Evolutionary conservation across 257 asterid genomes (phyloP), one percentile per base, ranked within the genome.

Genomic region (Salvia hispanica): DNA sequence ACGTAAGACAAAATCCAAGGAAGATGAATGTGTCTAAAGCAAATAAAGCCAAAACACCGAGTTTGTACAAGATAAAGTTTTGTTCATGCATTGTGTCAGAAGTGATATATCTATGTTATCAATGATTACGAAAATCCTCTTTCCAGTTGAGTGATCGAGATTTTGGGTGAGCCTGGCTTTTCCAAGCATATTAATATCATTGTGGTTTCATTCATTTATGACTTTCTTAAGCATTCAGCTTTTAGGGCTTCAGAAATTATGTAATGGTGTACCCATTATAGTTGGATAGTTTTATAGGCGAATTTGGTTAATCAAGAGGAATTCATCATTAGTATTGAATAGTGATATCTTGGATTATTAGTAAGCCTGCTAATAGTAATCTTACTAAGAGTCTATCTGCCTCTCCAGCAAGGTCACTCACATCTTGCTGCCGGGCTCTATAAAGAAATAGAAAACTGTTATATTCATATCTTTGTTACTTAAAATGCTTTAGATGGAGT

Each of bases 21-120:
- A 44, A 62, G 40, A 43, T 62, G 42, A 44, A 21, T 21, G 9
- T 43, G 71, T 52, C 45, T 37, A 52, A 51, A 7, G 71, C 52
- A 51, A 66, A 44, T 51, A 18, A 50, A 51, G 21, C 15, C 11
- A 15, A 5, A 15, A 48, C 31, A 31, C 57, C 14, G 25, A 39
- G 12, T 53, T 54, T 67, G 31, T 33, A 16, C 52, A 40, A 11
- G 51, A 51, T 66, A 61, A 61, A 31, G 51, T 61, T 43, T 3
- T 39, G 6, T 25, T 62, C 54, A 4, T 62, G 42, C 67, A 16
- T 42, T 44, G 55, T 43, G 21, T 64, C 59, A 64, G 36, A 40
- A 50, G 4, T 36, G 48, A 64, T 34, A 18, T 6, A 40, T 42
- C 53, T 4, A 4, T 18, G 12, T 16, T 16, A 54, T 33, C 40